Evolutionary conservation across 1,284 basidiomycete genomes (phyloP), one percentile per base, ranked within the genome.

Genomic region (Moesziomyces antarcticus): DNA sequence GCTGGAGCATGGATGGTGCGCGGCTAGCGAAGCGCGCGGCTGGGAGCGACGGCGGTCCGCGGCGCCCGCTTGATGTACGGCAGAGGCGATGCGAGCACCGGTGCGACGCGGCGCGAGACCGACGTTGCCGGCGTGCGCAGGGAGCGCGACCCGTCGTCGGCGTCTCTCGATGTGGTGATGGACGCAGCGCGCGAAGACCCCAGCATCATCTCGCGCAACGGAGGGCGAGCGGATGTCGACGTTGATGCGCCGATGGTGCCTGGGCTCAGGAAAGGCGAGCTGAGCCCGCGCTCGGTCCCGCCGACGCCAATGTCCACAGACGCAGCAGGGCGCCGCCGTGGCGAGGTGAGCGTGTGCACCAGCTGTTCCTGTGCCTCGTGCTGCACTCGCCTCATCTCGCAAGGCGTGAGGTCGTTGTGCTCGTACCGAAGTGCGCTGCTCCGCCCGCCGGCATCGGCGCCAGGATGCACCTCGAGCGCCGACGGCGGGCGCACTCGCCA

Each of bases 51-150:
- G 1, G 43, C 48, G 47, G 55, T 43, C 16, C 56, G 56, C 14
- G 56, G 41, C 8, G 66, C 66, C 20, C 66, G 56, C 21, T 56
- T 59, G 52, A 69, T 63, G 30, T 69, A 69, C 1, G 66, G 66
- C 22, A 69, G 21, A 1, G 60, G 60, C 21, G 66, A 69, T 3
- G 53, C 55, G 4, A 61, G 41, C 10, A 33, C 49, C 0, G 37
- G 37, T 6, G 37, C 14, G 37, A 5, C 7, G 18, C 37, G 37
- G 37, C 37, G 37, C 51, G 13, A 20, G 30, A 37, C 13, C 30
- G 25, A 10, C 21, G 14, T 42, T 22, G 21, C 22, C 5, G 37
- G 37, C 37, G 37, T 40, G 6, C 18, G 37, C 37, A 40, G 16
- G 7, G 37, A 16, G 3, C 37, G 37, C 0, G 37, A 16, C 6